Evolutionary conservation across 768 basidiomycete species (phyloP).

Genomic region (Infundibulicybe gibba): DNA sequence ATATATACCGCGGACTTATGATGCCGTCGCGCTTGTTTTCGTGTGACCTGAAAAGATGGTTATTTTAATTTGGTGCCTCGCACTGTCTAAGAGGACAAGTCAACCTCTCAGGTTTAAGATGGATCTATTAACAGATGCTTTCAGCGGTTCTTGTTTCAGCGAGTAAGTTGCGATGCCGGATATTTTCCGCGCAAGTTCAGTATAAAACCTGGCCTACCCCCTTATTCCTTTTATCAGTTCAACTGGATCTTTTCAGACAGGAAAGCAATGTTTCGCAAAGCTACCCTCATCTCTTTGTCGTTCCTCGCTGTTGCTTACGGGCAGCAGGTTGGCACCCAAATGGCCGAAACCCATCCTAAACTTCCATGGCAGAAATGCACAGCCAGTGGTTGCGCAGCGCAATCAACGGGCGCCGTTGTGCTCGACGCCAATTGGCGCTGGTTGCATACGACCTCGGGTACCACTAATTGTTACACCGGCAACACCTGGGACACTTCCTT

Average conservation of each 20-base stretch:
- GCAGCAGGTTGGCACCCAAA: conserved; percentile 48
- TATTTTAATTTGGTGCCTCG: no score
- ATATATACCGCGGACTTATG: no score
- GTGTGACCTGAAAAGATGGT: no score
- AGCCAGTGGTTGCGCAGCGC: conserved; percentile 33
- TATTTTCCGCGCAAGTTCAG: neutral
- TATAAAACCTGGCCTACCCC: neutral
- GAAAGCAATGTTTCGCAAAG: conserved; percentile 28
- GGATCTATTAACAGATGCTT: neutral
- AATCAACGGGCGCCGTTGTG: conserved; percentile 28
- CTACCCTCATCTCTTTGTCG: conserved; percentile 28
- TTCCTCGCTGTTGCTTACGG: conserved; percentile 32
- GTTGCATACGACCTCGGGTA: conserved; percentile 30
- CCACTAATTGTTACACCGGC: conserved; percentile 32
- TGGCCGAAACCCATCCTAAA: conserved; percentile 45
- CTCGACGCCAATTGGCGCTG: conserved; percentile 56
- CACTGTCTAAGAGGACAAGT: no score
- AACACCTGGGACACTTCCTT: conserved; percentile 36
- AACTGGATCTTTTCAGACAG: neutral
- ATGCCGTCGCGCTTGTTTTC: no score
- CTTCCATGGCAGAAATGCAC: conserved; percentile 43
- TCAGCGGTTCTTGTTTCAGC: neutral
- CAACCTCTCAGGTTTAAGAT: no score
- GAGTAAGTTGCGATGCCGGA: neutral
- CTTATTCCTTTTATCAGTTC: neutral